Base-by-base conservation (phyloP, 2,329 filamentous ascomycete species). In the Taxawa tesnikishii region DNA sequence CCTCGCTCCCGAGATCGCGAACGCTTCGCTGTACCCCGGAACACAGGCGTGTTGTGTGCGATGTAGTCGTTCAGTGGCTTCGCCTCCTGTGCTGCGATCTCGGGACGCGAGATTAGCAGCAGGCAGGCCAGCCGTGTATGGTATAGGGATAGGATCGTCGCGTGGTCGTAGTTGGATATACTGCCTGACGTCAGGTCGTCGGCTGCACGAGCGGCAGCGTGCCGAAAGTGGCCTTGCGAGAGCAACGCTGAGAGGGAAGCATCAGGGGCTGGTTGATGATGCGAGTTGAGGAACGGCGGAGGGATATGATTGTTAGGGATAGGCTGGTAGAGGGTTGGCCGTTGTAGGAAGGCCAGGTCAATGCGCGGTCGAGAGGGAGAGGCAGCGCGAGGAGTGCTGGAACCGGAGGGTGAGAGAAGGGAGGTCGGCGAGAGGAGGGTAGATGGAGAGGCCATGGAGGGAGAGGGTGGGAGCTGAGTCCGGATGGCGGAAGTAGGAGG, bases 251-350 rank as follows among this genome's bases (percentile, higher is more conserved):
- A 61, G 17, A 94, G 68, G 0, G 81, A 64, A 1, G 79, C 73
- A 16, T 73, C 67, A 0, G 73, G 60, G 1, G 65, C 53, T 1
- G 83, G 77, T 41, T 77, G 73, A 39, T 76, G 66, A 13, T 73
- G 55, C 0, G 82, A 71, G 41, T 72, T 71, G 38, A 82, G 74
- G 53, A 94, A 88, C 3, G 83, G 60, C 6, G 59, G 58, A 4
- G 72, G 70, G 27, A 74, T 58, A 31, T 69, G 62, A 74, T 66
- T 11, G 69, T 70, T 50, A 1, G 79, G 76, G 15, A 94, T 65
- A 2, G 79, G 75, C 50, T 94, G 87, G 61, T 88, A 94, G 34
- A 87, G 79, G 41, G 83, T 74, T 3, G 83, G 77, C 13, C 78
- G 73, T 8, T 90, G 70, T 28, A 94, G 74, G 53, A 80, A 88